Percentiles rank a stretch among this genome's conserved stretches.
phyloP scores from a whole-genome alignment of 768 basidiomycete genomes.

The Russula virescens region DNA sequence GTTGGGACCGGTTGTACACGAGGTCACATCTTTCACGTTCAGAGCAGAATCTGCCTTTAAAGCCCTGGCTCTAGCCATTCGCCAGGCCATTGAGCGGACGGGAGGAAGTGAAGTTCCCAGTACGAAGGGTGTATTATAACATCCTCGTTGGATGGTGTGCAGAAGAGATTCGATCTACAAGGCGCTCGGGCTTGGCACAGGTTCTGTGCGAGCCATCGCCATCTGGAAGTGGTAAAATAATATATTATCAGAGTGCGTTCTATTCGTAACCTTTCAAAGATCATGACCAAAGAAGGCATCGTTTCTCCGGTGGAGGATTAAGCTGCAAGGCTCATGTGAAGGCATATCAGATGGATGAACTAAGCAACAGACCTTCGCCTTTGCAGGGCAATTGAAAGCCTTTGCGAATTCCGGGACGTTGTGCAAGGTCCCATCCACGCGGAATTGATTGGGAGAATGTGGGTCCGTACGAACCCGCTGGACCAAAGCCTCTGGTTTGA shows the following conservation, averaged over 20 bases:
- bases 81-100: slow-evolving; percentile 87
- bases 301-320: slow-evolving; percentile 75
- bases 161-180: neutral
- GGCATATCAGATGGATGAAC: neutral
- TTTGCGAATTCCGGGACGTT: slow-evolving; percentile 87
- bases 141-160: neutral
- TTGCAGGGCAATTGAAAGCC: slow-evolving; percentile 76
- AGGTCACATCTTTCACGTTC: neutral
- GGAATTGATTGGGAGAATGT: slow-evolving; percentile 74
- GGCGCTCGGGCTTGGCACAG: neutral
- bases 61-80: slow-evolving; percentile 90
- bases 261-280: neutral
- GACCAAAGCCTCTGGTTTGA: slow-evolving; percentile 73
- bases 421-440: slow-evolving; percentile 79
- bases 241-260: neutral
- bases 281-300: slow-evolving; percentile 68
- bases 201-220: neutral
- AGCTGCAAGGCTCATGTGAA: slow-evolving; percentile 39
- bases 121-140: slow-evolving; percentile 87
- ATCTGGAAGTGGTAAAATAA: slow-evolving; percentile 2
- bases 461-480: slow-evolving; percentile 82
- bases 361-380: slow-evolving; percentile 56
- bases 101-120: slow-evolving; percentile 89
- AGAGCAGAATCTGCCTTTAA: slow-evolving; percentile 99
- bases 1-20: neutral